Conservation (phyloP, 176 grass and related monocot genomes). For the Oryza glaberrima region DNA sequence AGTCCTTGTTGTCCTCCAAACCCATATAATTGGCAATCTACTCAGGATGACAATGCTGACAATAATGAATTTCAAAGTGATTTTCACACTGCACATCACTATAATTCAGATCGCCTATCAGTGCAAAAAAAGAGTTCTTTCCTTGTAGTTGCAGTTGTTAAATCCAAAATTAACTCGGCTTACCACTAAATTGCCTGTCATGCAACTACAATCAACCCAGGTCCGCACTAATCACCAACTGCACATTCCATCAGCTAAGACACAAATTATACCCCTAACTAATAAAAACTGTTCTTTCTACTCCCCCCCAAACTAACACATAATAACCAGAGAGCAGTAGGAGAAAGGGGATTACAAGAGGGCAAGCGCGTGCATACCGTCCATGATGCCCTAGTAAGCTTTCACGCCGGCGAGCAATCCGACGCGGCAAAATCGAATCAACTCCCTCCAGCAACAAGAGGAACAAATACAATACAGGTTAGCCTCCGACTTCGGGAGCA, state of each 20-base stretch:
- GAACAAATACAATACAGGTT: not conserved
- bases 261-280: not conserved
- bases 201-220: not conserved
- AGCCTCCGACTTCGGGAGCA: not conserved
- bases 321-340: not conserved
- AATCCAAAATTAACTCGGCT: not conserved
- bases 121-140: not conserved
- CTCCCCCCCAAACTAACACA: not conserved
- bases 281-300: not conserved
- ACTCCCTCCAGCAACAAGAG: conserved; percentile 35
- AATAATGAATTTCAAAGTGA: not conserved
- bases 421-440: not conserved
- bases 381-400: conserved; percentile 43
- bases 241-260: not conserved
- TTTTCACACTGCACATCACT: not conserved
- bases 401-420: conserved; percentile 13
- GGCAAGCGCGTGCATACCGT: conserved; percentile 20
- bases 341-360: not conserved
- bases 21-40: not conserved
- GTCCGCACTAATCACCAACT: not conserved
- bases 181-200: not conserved
- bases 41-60: not conserved
- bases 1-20: not conserved
- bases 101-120: not conserved
- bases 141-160: not conserved